These are phyloP conservation scores for Boletus austroedulis DNA, from an alignment of 1,284 basidiomycete genomes.

Conservation along the genomic window DNA sequence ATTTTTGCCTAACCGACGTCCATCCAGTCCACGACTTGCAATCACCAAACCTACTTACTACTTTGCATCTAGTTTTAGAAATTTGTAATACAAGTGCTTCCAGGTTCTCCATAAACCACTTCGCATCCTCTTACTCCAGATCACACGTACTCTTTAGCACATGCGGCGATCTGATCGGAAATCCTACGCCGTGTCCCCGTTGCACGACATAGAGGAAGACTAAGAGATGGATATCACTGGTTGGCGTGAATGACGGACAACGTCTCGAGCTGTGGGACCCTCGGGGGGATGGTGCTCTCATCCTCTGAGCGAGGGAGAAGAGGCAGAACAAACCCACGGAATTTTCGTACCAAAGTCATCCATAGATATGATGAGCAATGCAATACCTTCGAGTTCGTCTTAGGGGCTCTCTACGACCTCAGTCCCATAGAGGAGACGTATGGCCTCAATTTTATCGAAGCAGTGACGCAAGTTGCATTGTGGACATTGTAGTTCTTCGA, in stretches of 20 bases:
- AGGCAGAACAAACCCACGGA: not conserved
- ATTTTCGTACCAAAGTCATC: not conserved
- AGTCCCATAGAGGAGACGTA: not conserved
- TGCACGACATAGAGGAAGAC: not conserved
- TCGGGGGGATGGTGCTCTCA: not conserved
- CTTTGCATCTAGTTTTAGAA: too few relatives aligned
- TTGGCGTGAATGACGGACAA: not conserved
- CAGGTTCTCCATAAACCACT: not conserved
- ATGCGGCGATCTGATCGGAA: not conserved
- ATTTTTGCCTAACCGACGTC: constrained; percentile 6
- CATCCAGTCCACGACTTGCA: not conserved
- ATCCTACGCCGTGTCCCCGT: not conserved
- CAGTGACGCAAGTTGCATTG: not conserved
- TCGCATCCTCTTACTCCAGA: not conserved
- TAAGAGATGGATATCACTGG: not conserved
- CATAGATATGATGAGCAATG: not conserved
- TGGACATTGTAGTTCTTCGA: not conserved
- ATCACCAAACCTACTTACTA: too few relatives aligned
- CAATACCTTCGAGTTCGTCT: not conserved
- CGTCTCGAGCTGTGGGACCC: not conserved
- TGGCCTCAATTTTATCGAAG: not conserved
- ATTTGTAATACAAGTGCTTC: not conserved
- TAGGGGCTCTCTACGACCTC: not conserved
- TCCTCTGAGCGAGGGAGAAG: not conserved
- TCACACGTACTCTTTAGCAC: not conserved